Evolutionary conservation across 371 early-diverging fungal genomes (phyloP).

Genomic region (Batkoa obscura): DNA sequence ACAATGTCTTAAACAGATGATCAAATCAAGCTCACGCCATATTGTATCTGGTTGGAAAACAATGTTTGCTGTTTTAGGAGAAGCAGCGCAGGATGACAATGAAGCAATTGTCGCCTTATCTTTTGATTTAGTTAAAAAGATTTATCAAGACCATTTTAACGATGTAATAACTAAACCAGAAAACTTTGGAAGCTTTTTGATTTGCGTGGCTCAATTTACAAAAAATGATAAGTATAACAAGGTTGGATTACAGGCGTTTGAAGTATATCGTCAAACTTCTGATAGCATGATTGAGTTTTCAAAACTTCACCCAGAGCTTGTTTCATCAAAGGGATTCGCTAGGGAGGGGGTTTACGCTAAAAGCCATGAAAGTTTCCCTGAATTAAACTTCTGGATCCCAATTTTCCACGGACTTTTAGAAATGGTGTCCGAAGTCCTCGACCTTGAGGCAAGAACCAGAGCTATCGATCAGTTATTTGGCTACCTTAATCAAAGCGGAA

Average conservation of each 20-base stretch:
- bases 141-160: slow-evolving; percentile 35
- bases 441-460: slow-evolving; percentile 72
- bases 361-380: too few species aligned
- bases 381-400: slow-evolving; percentile 60
- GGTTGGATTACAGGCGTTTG: slow-evolving; percentile 10
- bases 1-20: slow-evolving; percentile 73
- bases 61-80: slow-evolving; percentile 57
- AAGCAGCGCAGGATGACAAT: slow-evolving; percentile 53
- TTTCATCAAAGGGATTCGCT: neutral
- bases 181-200: slow-evolving; percentile 56
- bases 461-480: slow-evolving; percentile 70
- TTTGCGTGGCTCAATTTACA: slow-evolving; percentile 61
- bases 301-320: neutral
- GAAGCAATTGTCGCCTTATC: slow-evolving; percentile 43
- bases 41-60: slow-evolving; percentile 84
- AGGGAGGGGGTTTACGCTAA: too few species aligned
- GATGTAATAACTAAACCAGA: neutral
- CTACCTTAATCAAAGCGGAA: slow-evolving; percentile 49
- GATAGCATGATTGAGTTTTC: slow-evolving; percentile 8
- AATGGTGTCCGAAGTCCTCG: slow-evolving; percentile 70
- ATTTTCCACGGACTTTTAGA: slow-evolving; percentile 66
- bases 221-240: slow-evolving; percentile 30
- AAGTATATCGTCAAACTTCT: neutral
- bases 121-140: slow-evolving; percentile 41
- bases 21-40: slow-evolving; percentile 52